Conservation (phyloP, 2,329 filamentous ascomycete species). For the Ophiocordyceps sinensis region DNA sequence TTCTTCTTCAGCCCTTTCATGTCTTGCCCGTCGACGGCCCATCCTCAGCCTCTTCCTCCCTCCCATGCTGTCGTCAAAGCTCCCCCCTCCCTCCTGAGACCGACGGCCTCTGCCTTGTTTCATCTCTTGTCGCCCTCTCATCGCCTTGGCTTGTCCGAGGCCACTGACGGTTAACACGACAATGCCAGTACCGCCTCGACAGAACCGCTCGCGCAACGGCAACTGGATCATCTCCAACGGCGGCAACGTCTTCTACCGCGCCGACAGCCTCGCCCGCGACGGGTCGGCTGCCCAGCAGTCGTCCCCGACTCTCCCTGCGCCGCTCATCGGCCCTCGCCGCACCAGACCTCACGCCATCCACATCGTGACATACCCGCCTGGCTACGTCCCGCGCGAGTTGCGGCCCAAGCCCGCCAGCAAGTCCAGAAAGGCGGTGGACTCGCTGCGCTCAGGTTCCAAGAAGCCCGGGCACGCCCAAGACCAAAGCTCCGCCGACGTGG, state of each 20-base stretch:
- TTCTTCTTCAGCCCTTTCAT: no score
- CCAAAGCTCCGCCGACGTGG: neutral
- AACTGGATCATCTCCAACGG: slow-evolving; percentile 10
- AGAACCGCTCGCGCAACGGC: slow-evolving; percentile 4
- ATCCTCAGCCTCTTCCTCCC: no score
- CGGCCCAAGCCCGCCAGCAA: slow-evolving; percentile 9
- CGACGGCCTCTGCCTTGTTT: neutral
- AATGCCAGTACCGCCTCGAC: slow-evolving; percentile 2
- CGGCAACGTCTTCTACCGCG: slow-evolving; percentile 16
- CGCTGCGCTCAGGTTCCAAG: neutral
- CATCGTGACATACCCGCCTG: slow-evolving; percentile 25
- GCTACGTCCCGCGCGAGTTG: slow-evolving; percentile 30
- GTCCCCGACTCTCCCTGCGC: slow-evolving; percentile 15
- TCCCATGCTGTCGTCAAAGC: no score
- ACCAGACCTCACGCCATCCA: slow-evolving; percentile 26
- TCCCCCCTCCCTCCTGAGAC: neutral
- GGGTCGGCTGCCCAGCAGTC: neutral
- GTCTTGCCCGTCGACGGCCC: no score
- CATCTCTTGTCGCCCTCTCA: neutral
- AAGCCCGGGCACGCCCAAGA: neutral
- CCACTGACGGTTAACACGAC: slow-evolving; percentile 1
- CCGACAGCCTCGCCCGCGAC: slow-evolving; percentile 4
- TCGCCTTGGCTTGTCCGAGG: neutral
- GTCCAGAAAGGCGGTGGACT: slow-evolving; percentile 1
- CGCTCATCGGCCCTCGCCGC: slow-evolving; percentile 24